phyloP scores from a whole-genome alignment of 768 basidiomycete genomes.

The Lentinula lateritia region DNA sequence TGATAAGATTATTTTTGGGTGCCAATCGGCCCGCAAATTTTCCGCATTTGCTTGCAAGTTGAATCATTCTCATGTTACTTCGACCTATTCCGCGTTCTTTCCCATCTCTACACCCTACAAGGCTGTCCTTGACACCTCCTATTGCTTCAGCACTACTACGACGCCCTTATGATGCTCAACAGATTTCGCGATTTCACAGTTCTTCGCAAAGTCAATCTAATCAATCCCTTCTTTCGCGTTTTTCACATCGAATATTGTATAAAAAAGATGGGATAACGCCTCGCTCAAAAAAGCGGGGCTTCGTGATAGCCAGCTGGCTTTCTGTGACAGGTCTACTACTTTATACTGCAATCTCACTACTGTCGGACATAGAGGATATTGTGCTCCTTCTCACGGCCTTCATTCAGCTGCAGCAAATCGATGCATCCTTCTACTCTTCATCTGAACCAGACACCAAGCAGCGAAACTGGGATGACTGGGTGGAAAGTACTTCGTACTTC shows the following conservation, averaged over 20 bases:
- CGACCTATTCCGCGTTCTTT: not conserved
- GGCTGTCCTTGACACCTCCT: not conserved
- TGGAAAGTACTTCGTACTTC: not conserved
- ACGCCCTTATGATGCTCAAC: too few species aligned
- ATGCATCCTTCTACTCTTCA: not conserved
- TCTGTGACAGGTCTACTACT: not conserved
- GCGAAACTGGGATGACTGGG: not conserved
- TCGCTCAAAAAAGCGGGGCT: not conserved
- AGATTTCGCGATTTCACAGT: not conserved
- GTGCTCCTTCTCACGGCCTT: constrained; percentile 1
- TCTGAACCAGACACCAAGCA: not conserved
- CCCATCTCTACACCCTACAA: not conserved
- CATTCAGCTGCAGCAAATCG: constrained; percentile 2
- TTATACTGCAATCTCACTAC: not conserved
- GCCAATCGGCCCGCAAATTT: not conserved
- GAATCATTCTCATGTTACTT: not conserved
- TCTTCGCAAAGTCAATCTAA: not conserved
- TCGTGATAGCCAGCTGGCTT: not conserved
- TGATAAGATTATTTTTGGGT: too few species aligned
- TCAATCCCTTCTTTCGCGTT: not conserved
- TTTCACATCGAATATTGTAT: not conserved
- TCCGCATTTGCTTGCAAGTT: not conserved
- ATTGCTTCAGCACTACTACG: not conserved
- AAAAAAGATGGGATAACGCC: constrained; percentile 1
- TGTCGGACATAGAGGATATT: not conserved